A percentile compares a stretch with the other conserved stretches of the same genome.
Evolutionary conservation across 192 early-diverging fungal species (phyloP).

Genomic region (Gonapodya sp.): DNA sequence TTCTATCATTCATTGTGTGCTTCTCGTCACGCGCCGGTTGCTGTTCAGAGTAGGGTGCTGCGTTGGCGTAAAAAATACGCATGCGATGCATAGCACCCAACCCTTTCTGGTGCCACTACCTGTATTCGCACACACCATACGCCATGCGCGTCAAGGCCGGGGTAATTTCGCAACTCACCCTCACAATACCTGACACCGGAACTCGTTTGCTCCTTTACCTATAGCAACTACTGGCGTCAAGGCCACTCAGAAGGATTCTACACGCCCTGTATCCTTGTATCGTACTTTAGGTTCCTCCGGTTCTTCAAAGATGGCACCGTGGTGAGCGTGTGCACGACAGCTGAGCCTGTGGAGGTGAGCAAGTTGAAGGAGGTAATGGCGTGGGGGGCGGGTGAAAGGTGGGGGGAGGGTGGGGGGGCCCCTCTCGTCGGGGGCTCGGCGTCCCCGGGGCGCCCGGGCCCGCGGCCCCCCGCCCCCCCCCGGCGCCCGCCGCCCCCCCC

Average conservation of each 20-base stretch:
- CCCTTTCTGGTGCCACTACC: background rate
- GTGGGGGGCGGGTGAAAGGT: background rate
- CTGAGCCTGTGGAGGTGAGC: constrained; percentile 17
- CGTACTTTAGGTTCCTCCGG: constrained; percentile 31
- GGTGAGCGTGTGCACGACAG: constrained; percentile 20
- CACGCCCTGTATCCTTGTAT: constrained; percentile 27
- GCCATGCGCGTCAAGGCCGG: background rate
- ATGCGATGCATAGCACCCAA: too few relatives aligned
- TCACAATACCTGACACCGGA: too few relatives aligned
- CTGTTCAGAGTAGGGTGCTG: too few relatives aligned
- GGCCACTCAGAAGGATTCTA: constrained; percentile 21
- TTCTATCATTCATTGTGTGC: background rate
- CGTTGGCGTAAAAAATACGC: too few relatives aligned
- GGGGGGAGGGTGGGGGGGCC: background rate
- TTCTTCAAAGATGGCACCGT: constrained; percentile 31
- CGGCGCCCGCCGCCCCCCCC: background rate
- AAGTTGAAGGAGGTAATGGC: background rate
- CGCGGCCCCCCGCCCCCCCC: background rate
- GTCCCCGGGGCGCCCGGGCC: background rate
- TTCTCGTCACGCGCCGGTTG: too few relatives aligned
- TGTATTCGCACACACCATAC: background rate
- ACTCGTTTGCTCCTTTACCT: too few relatives aligned
- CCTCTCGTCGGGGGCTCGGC: background rate
- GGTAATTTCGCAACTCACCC: too few relatives aligned
- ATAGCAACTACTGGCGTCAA: constrained; percentile 20